Evolutionary conservation across 2,329 filamentous ascomycete genomes (phyloP).

Genomic region (Grosmannia penicillata): DNA sequence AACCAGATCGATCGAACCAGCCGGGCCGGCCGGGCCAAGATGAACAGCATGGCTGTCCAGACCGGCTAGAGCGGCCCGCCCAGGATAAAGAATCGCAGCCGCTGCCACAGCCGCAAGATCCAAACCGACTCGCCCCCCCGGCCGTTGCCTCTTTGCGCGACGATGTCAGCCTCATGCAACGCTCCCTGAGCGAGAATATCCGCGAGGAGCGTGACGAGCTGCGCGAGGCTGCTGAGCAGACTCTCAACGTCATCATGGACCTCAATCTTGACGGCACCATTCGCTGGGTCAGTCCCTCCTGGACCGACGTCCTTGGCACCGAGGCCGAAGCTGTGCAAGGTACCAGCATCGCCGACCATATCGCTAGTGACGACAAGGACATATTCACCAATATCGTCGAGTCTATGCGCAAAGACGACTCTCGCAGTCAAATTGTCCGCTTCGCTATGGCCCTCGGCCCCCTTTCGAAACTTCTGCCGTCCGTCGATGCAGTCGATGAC

Average conservation of each 20-base stretch:
- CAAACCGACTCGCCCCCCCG: slow-evolving; percentile 33
- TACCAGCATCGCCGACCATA: slow-evolving; percentile 62
- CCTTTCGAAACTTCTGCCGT: slow-evolving; percentile 45
- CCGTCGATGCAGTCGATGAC: slow-evolving; percentile 24
- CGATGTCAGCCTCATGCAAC: slow-evolving; percentile 38
- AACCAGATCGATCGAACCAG: too few species aligned
- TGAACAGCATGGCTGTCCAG: too few species aligned
- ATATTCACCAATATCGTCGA: slow-evolving; percentile 75
- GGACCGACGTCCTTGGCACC: slow-evolving; percentile 84
- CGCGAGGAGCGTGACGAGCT: slow-evolving; percentile 86
- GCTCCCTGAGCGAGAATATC: slow-evolving; percentile 73
- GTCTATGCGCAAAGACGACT: slow-evolving; percentile 84
- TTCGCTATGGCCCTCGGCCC: slow-evolving; percentile 61
- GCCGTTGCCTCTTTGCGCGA: slow-evolving; percentile 36
- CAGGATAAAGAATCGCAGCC: too few species aligned
- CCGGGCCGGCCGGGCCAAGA: too few species aligned
- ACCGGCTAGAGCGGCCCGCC: too few species aligned
- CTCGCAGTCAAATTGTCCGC: slow-evolving; percentile 76
- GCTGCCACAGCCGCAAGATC: slow-evolving; percentile 4
- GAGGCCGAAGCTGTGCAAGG: slow-evolving; percentile 58
- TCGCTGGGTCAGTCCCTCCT: slow-evolving; percentile 93
- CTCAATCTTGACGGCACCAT: slow-evolving; percentile 80
- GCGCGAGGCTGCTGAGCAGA: slow-evolving; percentile 90
- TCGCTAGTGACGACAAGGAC: slow-evolving; percentile 62
- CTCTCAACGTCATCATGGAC: slow-evolving; percentile 90